phyloP scores from a whole-genome alignment of 768 basidiomycete species.

The Boletus huronensis region DNA sequence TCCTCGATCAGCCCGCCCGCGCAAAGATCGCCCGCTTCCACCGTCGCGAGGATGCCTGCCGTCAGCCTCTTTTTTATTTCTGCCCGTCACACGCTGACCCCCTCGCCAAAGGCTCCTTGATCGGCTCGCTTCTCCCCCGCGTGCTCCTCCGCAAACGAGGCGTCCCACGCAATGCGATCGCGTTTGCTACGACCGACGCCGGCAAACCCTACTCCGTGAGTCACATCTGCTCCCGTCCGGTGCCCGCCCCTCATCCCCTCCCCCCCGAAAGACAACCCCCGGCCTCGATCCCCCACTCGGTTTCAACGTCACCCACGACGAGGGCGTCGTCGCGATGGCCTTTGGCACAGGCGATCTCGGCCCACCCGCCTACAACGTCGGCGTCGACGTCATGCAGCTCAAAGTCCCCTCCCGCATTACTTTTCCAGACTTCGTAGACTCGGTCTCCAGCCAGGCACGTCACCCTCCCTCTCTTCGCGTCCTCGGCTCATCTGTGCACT shows the following conservation, averaged over 20 bases:
- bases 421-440: slow-evolving; percentile 57
- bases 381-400: slow-evolving; percentile 82
- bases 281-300: slow-evolving; percentile 54
- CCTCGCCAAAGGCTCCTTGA: slow-evolving; percentile 61
- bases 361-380: slow-evolving; percentile 55
- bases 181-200: slow-evolving; percentile 53
- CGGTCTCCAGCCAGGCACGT: slow-evolving; percentile 62
- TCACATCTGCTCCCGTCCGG: slow-evolving; percentile 7
- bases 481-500: slow-evolving; percentile 7
- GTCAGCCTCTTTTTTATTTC: slow-evolving; percentile 35
- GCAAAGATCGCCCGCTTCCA: slow-evolving; percentile 62
- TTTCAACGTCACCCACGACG: slow-evolving; percentile 84
- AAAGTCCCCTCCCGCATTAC: slow-evolving; percentile 56
- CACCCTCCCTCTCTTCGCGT: neutral
- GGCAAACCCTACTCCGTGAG: slow-evolving; percentile 79
- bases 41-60: slow-evolving; percentile 70
- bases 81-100: neutral
- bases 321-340: slow-evolving; percentile 66
- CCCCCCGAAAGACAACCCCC: slow-evolving; percentile 41
- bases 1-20: slow-evolving; percentile 56
- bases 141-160: slow-evolving; percentile 59
- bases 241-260: slow-evolving; percentile 4
- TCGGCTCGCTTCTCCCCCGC: slow-evolving; percentile 74
- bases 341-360: slow-evolving; percentile 45
- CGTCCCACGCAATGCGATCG: slow-evolving; percentile 42